Conservation (phyloP, 2,329 filamentous ascomycete species). For the Neopestalotiopsis clavispora region DNA sequence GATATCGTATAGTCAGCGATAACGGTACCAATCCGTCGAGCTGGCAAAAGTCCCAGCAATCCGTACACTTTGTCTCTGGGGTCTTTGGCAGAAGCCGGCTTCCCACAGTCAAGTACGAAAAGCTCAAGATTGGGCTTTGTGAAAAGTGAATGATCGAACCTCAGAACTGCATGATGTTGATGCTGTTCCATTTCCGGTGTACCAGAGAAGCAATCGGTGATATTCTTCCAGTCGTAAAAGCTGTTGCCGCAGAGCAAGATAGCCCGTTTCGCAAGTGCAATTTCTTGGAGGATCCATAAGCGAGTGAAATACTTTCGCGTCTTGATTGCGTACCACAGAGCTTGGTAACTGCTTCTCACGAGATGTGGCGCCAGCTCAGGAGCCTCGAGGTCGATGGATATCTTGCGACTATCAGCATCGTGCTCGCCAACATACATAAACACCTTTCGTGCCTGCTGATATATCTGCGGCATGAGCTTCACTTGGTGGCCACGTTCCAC, state of each 20-base stretch:
- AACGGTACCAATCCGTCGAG: not conserved
- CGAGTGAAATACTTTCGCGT: not conserved
- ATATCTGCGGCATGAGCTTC: slow-evolving; percentile 23
- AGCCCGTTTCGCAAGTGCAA: not conserved
- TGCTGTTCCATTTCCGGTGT: too few species aligned
- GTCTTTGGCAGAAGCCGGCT: too few species aligned
- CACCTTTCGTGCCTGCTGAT: slow-evolving; percentile 15
- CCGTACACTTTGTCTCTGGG: not conserved
- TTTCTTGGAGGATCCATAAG: not conserved
- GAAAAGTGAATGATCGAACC: not conserved
- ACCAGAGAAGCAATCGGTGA: too few species aligned
- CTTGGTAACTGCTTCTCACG: too few species aligned
- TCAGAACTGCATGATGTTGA: too few species aligned
- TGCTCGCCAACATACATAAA: slow-evolving; percentile 20
- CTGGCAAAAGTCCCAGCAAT: not conserved
- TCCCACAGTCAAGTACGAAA: too few species aligned
- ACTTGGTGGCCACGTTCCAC: slow-evolving; percentile 23
- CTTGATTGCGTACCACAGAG: too few species aligned
- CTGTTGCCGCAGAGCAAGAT: not conserved
- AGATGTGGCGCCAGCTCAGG: too few species aligned
- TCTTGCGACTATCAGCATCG: not conserved
- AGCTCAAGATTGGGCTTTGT: too few species aligned
- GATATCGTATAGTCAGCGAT: not conserved
- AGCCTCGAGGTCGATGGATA: too few species aligned
- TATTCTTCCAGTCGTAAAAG: not conserved